A percentile compares a stretch with the other conserved stretches of the same genome.
phyloP scores from a whole-genome alignment of 495 filamentous ascomycete species.

The Penicillium macrosclerotiorum region DNA sequence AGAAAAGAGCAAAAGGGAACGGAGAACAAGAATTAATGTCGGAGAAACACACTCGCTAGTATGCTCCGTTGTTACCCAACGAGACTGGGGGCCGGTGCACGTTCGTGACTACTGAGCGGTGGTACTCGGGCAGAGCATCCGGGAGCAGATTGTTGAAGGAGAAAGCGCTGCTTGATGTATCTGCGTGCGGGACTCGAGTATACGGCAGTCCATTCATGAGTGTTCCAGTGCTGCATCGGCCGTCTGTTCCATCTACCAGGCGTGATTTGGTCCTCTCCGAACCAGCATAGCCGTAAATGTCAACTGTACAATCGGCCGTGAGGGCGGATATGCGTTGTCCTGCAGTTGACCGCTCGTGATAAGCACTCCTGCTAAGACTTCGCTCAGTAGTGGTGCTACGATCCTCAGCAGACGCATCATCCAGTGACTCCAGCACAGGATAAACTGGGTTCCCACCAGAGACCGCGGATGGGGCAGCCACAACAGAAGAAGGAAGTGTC shows the following conservation, averaged over 20 bases:
- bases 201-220: slow-evolving; percentile 42
- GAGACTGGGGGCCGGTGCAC: slow-evolving; percentile 24
- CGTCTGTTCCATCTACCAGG: slow-evolving; percentile 10
- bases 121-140: slow-evolving; percentile 23
- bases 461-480: too few relatives aligned
- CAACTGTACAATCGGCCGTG: slow-evolving; percentile 18
- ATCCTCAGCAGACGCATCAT: too few relatives aligned
- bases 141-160: slow-evolving; percentile 12
- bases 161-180: slow-evolving; percentile 10
- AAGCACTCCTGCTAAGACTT: slow-evolving; percentile 13
- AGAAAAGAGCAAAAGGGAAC: not conserved
- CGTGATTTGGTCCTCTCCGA: slow-evolving; percentile 24
- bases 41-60: slow-evolving; percentile 1
- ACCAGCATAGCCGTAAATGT: slow-evolving; percentile 38
- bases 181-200: slow-evolving; percentile 27
- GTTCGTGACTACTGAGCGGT: slow-evolving; percentile 17
- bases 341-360: slow-evolving; percentile 16
- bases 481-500: too few relatives aligned
- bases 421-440: too few relatives aligned
- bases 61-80: slow-evolving; percentile 26
- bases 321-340: slow-evolving; percentile 24
- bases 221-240: slow-evolving; percentile 16
- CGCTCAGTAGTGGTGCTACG: slow-evolving; percentile 9
- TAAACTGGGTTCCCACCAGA: too few relatives aligned
- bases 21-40: not conserved